Evolutionary conservation across 2,329 filamentous ascomycete species (phyloP).

Genomic region (Colletotrichum falcatum): DNA sequence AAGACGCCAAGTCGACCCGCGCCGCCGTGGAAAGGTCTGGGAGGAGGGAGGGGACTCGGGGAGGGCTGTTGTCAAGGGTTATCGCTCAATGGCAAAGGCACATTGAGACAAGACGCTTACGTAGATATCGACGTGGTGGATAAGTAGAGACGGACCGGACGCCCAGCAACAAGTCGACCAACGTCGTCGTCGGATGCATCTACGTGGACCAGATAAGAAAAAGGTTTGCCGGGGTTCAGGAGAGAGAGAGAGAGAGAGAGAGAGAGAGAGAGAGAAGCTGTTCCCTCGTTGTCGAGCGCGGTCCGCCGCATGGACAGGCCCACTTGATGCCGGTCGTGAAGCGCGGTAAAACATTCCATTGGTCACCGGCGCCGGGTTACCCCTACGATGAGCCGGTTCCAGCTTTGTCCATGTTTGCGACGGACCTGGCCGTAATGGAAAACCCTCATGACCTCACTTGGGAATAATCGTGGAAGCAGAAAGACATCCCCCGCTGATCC

Average conservation of each 20-base stretch:
- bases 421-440: background rate
- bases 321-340: conserved; percentile 17
- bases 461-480: background rate
- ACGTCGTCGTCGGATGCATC: conserved; percentile 16
- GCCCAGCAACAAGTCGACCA: too few relatives aligned
- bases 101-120: background rate
- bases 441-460: background rate
- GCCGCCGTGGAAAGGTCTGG: background rate
- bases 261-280: too few relatives aligned
- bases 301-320: conserved; percentile 28
- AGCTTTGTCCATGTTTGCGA: background rate
- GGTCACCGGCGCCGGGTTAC: conserved; percentile 18
- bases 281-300: conserved; percentile 21
- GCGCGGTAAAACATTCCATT: conserved; percentile 32
- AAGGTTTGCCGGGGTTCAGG: conserved; percentile 31
- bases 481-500: conserved; percentile 7
- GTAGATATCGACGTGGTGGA: conserved; percentile 5
- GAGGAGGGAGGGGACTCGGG: too few relatives aligned
- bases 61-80: background rate
- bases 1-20: conserved; percentile 7
- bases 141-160: background rate
- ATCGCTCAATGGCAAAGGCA: background rate
- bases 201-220: conserved; percentile 29
- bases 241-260: too few relatives aligned
- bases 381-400: conserved; percentile 9